These are phyloP conservation scores for Millerago galiae DNA, from an alignment of 805 yeast genomes.

Conservation along the genomic window DNA sequence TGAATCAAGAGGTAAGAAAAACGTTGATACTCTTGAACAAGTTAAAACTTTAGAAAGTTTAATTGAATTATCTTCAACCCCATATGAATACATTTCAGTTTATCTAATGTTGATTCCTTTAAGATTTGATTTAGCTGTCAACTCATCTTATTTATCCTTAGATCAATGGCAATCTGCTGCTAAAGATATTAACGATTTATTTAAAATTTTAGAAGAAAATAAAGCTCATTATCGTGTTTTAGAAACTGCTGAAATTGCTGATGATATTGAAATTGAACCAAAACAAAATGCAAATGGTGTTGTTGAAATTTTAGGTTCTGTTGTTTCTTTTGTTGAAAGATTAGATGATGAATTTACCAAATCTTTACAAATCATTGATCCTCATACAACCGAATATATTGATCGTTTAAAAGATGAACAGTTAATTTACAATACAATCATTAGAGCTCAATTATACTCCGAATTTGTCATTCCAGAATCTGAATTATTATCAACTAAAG, in stretches of 20 bases:
- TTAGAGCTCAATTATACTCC: constrained; percentile 81
- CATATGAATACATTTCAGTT: constrained; percentile 74
- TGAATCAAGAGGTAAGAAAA: constrained; percentile 94
- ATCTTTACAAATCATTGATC: constrained; percentile 83
- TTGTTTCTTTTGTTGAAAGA: constrained; percentile 83
- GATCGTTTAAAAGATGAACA: constrained; percentile 87
- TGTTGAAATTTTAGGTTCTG: constrained; percentile 72
- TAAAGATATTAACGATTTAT: constrained; percentile 52
- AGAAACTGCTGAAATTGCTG: constrained; percentile 65
- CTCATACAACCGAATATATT: constrained; percentile 91
- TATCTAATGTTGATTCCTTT: constrained; percentile 79
- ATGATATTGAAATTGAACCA: constrained; percentile 71
- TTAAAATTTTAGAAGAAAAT: constrained; percentile 64
- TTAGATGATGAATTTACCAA: constrained; percentile 90
- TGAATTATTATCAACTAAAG: constrained; percentile 22
- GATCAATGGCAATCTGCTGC: constrained; percentile 75
- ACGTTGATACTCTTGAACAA: constrained; percentile 78
- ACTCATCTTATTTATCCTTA: constrained; percentile 65
- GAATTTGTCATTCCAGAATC: constrained; percentile 52
- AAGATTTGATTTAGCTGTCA: constrained; percentile 74
- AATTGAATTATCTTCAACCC: constrained; percentile 38
- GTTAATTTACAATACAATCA: constrained; percentile 62
- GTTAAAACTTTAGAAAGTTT: constrained; percentile 62
- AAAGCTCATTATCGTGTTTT: constrained; percentile 54
- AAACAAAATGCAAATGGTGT: constrained; percentile 58